Percentiles rank a stretch among this genome's conserved stretches.
These are phyloP conservation scores for Penicillium sp. DNA, from an alignment of 2,329 filamentous ascomycete species.

Conservation along the genomic window DNA sequence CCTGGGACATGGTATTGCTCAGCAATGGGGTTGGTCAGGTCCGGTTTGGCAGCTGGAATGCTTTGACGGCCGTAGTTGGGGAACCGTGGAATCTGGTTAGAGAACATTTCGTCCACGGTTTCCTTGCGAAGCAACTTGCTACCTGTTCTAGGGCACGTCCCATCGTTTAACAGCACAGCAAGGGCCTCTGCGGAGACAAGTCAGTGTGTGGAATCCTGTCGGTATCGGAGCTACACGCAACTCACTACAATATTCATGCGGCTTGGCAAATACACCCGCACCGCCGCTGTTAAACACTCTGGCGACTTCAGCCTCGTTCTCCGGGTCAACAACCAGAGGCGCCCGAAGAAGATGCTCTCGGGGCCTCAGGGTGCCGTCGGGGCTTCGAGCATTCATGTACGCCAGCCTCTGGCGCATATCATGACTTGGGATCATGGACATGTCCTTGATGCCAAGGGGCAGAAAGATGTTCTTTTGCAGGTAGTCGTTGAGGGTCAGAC, in stretches of 20 bases:
- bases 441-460: constrained; percentile 43
- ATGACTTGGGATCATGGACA: constrained; percentile 50
- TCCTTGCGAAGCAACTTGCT: constrained; percentile 46
- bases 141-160: constrained; percentile 51
- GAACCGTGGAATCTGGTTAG: constrained; percentile 52
- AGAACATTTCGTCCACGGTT: constrained; percentile 57
- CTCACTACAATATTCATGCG: constrained; percentile 50
- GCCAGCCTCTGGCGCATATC: constrained; percentile 50
- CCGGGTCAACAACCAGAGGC: constrained; percentile 35
- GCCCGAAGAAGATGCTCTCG: constrained; percentile 46
- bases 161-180: constrained; percentile 55
- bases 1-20: constrained; percentile 45
- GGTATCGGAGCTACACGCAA: neutral
- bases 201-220: neutral
- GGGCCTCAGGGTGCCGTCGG: constrained; percentile 35
- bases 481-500: constrained; percentile 42
- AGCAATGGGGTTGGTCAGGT: constrained; percentile 41
- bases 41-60: constrained; percentile 43
- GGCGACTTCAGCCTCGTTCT: constrained; percentile 37
- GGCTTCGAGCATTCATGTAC: constrained; percentile 48
- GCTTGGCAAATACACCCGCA: constrained; percentile 52
- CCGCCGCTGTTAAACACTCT: constrained; percentile 52
- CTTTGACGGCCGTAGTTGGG: constrained; percentile 45
- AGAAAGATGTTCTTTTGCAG: constrained; percentile 42
- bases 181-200: constrained; percentile 44